phyloP scores from a whole-genome alignment of 2,329 filamentous ascomycete genomes.

The Fusarium tjaetaba region DNA sequence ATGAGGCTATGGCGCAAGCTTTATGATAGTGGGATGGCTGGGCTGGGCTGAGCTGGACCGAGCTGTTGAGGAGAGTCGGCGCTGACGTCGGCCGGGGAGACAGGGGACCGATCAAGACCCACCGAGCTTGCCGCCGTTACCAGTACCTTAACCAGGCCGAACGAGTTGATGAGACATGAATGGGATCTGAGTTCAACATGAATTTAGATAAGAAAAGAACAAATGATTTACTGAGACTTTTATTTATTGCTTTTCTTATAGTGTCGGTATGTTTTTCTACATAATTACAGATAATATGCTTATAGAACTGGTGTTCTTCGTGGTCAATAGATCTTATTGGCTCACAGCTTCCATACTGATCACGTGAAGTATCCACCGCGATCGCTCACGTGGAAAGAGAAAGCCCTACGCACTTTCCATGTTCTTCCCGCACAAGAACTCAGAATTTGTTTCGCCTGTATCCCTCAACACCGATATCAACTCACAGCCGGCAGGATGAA shows the following conservation, averaged over 20 bases:
- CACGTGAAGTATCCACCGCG: conserved; percentile 37
- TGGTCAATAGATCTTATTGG: conserved; percentile 14
- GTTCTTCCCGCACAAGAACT: conserved; percentile 52
- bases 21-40: conserved; percentile 29
- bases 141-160: not conserved
- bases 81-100: conserved; percentile 47
- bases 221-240: not conserved
- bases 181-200: not conserved
- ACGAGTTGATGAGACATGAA: not conserved
- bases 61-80: conserved; percentile 36
- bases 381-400: conserved; percentile 49
- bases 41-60: conserved; percentile 21
- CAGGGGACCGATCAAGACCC: conserved; percentile 40
- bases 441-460: not conserved
- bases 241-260: not conserved
- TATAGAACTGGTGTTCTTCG: not conserved
- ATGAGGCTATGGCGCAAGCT: conserved; percentile 25
- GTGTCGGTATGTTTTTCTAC: not conserved
- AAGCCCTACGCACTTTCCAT: conserved; percentile 49
- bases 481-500: conserved; percentile 85
- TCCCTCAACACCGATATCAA: conserved; percentile 56
- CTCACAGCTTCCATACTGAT: not conserved
- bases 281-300: not conserved
- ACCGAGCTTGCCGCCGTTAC: conserved; percentile 33
- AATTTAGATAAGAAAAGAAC: not conserved